Evolutionary conservation across 257 asterid species (phyloP).

Genomic region (Rauvolfia tetraphylla): DNA sequence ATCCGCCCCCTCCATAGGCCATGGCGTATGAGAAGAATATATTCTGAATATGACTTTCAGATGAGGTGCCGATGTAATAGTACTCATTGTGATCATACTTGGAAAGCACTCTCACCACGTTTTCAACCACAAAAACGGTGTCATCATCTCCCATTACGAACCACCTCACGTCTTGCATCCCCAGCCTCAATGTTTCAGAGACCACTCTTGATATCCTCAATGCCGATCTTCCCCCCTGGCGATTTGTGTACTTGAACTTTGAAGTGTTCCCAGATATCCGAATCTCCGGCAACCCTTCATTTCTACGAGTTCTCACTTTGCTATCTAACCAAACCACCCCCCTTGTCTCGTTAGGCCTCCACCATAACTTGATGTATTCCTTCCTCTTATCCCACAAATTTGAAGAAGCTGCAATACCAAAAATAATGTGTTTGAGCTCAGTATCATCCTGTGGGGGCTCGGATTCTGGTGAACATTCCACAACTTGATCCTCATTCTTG

Average conservation of each 20-base stretch:
- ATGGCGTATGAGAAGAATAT: constrained; percentile 65
- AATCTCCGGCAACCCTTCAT: constrained; percentile 51
- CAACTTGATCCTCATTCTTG: neutral
- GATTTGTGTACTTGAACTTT: constrained; percentile 45
- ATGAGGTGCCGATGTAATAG: constrained; percentile 72
- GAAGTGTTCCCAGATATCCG: constrained; percentile 54
- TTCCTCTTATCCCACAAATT: constrained; percentile 61
- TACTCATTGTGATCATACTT: constrained; percentile 66
- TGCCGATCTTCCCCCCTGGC: constrained; percentile 62
- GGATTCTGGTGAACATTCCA: neutral
- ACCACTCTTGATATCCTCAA: constrained; percentile 73
- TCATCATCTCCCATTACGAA: constrained; percentile 94
- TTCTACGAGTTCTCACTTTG: constrained; percentile 15
- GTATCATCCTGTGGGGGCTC: constrained; percentile 11
- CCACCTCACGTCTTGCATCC: constrained; percentile 65
- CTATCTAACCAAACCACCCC: constrained; percentile 77
- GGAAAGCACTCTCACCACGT: constrained; percentile 54
- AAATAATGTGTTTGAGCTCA: constrained; percentile 49
- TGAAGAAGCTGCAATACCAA: constrained; percentile 66
- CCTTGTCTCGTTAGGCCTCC: constrained; percentile 57
- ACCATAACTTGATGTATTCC: constrained; percentile 69
- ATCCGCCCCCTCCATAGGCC: constrained; percentile 96
- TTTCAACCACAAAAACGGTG: constrained; percentile 69
- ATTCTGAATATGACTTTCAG: constrained; percentile 80
- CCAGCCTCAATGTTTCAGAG: constrained; percentile 67